A percentile compares a stretch with the other conserved stretches of the same genome.
These are phyloP conservation scores for Hypoxylon fuscum DNA, from an alignment of 495 filamentous ascomycete species.

Conservation along the genomic window DNA sequence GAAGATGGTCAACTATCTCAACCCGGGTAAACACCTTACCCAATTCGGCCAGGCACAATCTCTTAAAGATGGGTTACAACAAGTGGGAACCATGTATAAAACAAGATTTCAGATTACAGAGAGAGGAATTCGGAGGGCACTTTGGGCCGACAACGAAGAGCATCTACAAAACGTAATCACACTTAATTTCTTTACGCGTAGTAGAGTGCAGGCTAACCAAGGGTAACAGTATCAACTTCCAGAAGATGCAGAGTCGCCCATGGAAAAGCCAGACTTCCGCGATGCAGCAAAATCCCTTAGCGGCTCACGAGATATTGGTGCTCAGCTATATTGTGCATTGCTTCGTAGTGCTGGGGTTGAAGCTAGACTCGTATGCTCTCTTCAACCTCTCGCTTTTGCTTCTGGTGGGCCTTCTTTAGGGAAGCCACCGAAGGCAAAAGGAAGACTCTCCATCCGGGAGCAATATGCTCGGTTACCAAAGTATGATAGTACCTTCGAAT, in stretches of 20 bases:
- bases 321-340: conserved; percentile 88
- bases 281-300: conserved; percentile 68
- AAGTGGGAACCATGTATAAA: conserved; percentile 72
- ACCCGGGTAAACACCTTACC: conserved; percentile 67
- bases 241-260: conserved; percentile 59
- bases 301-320: conserved; percentile 89
- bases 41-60: conserved; percentile 76
- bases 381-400: conserved; percentile 82
- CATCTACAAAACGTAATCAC: conserved; percentile 64
- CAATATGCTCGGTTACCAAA: conserved; percentile 47
- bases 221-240: conserved; percentile 58
- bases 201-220: conserved; percentile 34
- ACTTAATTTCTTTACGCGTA: conserved; percentile 12
- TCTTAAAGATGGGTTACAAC: conserved; percentile 79
- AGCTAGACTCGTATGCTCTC: conserved; percentile 89
- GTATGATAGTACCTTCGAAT: conserved; percentile 38
- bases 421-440: conserved; percentile 53
- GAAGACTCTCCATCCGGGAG: conserved; percentile 36
- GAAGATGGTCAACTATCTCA: conserved; percentile 68
- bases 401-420: conserved; percentile 59
- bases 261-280: conserved; percentile 75
- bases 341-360: conserved; percentile 80
- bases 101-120: conserved; percentile 73
- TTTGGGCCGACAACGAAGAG: conserved; percentile 74
- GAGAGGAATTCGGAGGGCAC: conserved; percentile 71